Evolutionary conservation across 768 basidiomycete species (phyloP), one percentile per base, ranked within the genome.

Genomic region (Termitomyces sp.): DNA sequence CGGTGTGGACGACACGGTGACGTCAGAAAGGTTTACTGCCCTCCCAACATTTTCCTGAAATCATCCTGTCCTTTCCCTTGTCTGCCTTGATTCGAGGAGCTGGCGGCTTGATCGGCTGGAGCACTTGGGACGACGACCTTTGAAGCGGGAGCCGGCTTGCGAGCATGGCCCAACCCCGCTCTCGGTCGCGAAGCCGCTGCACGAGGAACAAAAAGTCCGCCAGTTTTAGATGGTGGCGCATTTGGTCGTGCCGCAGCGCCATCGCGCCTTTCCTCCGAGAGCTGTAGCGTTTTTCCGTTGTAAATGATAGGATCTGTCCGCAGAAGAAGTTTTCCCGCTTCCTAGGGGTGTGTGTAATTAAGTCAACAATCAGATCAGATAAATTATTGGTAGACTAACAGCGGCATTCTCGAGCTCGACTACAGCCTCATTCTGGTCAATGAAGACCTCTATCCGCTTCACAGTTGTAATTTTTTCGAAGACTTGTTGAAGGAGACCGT

Each of bases 401-500:
- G 87, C 86, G 43, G 81, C 76, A 63, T 74, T 88, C 57, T 86
- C 82, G 20, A 90, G 73, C 67, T 88, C 87, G 12, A 86, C 82
- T 4, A 86, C 73, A 10, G 86, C 87, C 70, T 89, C 83, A 26
- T 76, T 77, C 50, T 72, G 71, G 59, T 86, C 82, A 6, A 74
- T 68, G 64, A 94, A 86, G 5, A 96, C 78, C 69, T 94, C 88
- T 2, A 93, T 83, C 5, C 94, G 84, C 53, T 82, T 85, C 43
- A 92, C 82, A 3, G 75, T 70, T 0, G 83, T 83, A 43, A 89
- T 69, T 72, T 93, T 96, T 69, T 95, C 93, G 4, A 99, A 74
- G 0, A 78, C 75, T 76, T 98, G 97, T 65, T 99, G 96, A 28
- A 99, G 72, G 1, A 98, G 75, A 2, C 91, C 96, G 68, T 98